Evolutionary conservation across 805 yeast species (phyloP).

Genomic region (Kluyveromyces wickerhamii): DNA sequence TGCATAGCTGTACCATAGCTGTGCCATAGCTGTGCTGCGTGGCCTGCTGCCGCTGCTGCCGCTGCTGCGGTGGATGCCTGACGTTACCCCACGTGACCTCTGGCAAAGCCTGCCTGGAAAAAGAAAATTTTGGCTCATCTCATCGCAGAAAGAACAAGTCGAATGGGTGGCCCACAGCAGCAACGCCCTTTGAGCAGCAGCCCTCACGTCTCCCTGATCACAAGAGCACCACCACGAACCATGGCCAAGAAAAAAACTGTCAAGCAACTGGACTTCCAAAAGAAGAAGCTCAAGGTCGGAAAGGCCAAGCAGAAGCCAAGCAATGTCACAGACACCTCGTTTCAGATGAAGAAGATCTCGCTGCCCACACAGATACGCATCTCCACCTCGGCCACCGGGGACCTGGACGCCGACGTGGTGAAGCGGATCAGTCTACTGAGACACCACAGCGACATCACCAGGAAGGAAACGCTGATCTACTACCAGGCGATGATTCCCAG

Average conservation of each 20-base stretch:
- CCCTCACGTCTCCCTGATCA: no score
- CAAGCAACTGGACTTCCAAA: constrained; percentile 42
- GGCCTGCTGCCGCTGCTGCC: no score
- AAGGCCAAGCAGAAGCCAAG: constrained; percentile 64
- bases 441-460: constrained; percentile 63
- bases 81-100: no score
- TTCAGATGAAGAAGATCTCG: constrained; percentile 49
- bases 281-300: constrained; percentile 79
- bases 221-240: no score
- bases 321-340: constrained; percentile 80
- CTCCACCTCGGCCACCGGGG: constrained; percentile 6
- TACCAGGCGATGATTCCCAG: constrained; percentile 46
- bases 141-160: constrained; percentile 11
- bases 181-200: no score
- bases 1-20: no score
- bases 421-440: constrained; percentile 62
- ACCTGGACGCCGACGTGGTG: constrained; percentile 39
- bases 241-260: constrained; percentile 35
- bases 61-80: no score
- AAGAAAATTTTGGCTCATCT: constrained; percentile 9
- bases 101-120: no score
- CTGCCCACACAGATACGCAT: constrained; percentile 26
- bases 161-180: no score
- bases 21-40: no score
- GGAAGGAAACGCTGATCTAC: constrained; percentile 60